Evolutionary conservation across 352 stramenopile genomes (phyloP).

Genomic region (Vaucheria bursata): DNA sequence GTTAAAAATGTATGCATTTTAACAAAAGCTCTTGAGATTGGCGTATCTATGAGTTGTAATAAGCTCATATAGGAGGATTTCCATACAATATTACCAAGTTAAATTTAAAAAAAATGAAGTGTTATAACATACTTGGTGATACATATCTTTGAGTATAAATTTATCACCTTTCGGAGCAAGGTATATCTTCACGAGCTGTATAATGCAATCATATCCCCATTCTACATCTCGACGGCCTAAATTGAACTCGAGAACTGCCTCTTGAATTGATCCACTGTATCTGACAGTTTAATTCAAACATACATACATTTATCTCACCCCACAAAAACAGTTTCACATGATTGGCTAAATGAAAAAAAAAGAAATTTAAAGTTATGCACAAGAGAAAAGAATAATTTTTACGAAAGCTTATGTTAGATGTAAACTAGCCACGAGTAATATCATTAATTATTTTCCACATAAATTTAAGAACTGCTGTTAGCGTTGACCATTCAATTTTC

Average conservation of each 20-base stretch:
- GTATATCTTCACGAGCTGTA: conserved; percentile 86
- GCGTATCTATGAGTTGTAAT: neutral
- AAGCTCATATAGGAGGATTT: conserved; percentile 2
- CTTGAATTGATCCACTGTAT: no score
- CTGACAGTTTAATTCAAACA: no score
- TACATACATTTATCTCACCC: no score
- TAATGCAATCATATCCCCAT: conserved; percentile 72
- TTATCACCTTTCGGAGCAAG: conserved; percentile 83
- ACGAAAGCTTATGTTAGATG: no score
- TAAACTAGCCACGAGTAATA: no score
- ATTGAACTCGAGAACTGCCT: conserved; percentile 81
- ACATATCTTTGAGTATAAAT: conserved; percentile 73
- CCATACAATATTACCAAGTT: conserved; percentile 1
- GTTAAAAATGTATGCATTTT: neutral
- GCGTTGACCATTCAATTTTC: no score
- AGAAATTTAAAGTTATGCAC: neutral
- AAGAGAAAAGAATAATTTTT: no score
- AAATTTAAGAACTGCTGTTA: no score
- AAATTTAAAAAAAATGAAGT: conserved; percentile 68
- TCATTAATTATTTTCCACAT: no score
- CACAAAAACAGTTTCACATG: no score
- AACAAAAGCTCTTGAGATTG: neutral
- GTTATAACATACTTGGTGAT: conserved; percentile 72
- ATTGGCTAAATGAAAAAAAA: no score
- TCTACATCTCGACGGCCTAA: conserved; percentile 68